phyloP scores from a whole-genome alignment of 331 rosid genomes.

The Quercus lobata region DNA sequence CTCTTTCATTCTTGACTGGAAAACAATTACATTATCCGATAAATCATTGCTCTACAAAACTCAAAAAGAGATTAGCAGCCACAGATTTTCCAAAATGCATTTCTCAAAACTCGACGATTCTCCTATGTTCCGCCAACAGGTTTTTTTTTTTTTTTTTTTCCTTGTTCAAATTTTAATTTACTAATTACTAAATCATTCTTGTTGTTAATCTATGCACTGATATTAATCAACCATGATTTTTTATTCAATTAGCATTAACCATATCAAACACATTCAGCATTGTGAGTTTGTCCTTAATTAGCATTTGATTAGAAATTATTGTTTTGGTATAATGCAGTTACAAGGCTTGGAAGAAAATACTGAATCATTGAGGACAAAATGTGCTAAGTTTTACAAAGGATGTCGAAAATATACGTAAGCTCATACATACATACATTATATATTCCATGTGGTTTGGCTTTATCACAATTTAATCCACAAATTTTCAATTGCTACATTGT shows the following conservation, averaged over 20 bases:
- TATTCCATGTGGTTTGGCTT: no score
- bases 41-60: conserved; percentile 1
- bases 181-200: not conserved
- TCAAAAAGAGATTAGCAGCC: no score
- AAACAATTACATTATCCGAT: no score
- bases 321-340: conserved; percentile 38
- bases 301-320: not conserved
- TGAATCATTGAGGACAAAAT: conserved; percentile 51
- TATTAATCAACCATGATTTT: no score
- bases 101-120: conserved; percentile 65
- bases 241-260: no score
- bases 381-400: conserved; percentile 60
- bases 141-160: not conserved
- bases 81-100: conserved; percentile 34
- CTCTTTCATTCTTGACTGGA: not conserved
- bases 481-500: no score
- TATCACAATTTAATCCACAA: no score
- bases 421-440: not conserved
- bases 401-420: conserved; percentile 57
- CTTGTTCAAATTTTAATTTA: not conserved
- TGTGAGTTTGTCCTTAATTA: no score
- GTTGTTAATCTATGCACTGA: no score
- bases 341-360: conserved; percentile 64
- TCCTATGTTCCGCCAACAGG: conserved; percentile 82
- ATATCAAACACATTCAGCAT: no score